A percentile compares a stretch with the other conserved stretches of the same genome.
phyloP scores from a whole-genome alignment of 2,329 filamentous ascomycete species.

The Fusarium proliferatum region DNA sequence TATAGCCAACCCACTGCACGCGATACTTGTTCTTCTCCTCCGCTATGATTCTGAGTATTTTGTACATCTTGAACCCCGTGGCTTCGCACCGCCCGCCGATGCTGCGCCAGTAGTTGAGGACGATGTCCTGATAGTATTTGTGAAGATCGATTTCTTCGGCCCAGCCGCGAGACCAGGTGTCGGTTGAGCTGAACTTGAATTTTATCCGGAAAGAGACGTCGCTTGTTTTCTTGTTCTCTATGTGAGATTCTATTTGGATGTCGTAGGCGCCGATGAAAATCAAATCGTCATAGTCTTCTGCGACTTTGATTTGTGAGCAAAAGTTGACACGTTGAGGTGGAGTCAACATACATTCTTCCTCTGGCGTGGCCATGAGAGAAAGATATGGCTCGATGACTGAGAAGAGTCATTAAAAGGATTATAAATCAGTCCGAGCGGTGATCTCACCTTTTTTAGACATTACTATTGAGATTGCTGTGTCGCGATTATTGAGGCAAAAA shows the following conservation, averaged over 20 bases:
- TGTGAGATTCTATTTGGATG: conserved; percentile 2
- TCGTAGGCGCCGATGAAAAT: conserved; percentile 4
- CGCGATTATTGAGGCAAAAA: neutral
- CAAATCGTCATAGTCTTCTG: conserved; percentile 7
- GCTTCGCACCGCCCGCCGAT: conserved; percentile 10
- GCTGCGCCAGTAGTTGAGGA: conserved; percentile 1
- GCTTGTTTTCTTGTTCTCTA: neutral
- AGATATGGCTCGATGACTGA: neutral
- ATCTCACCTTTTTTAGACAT: neutral
- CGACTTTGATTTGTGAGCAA: neutral
- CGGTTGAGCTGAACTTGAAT: neutral
- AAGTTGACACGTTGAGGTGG: neutral
- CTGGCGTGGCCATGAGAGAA: neutral
- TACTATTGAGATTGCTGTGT: neutral
- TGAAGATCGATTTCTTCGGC: conserved; percentile 8
- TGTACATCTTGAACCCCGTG: neutral
- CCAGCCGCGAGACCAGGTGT: conserved; percentile 1
- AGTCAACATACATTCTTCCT: neutral
- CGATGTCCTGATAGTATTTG: neutral
- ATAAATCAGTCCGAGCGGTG: rapidly evolving
- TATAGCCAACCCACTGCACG: conserved; percentile 18
- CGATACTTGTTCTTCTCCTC: conserved; percentile 8
- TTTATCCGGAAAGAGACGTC: conserved; percentile 3
- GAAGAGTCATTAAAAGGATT: neutral
- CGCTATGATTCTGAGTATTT: neutral